phyloP scores from a whole-genome alignment of 768 basidiomycete genomes.

The Russula lepida region DNA sequence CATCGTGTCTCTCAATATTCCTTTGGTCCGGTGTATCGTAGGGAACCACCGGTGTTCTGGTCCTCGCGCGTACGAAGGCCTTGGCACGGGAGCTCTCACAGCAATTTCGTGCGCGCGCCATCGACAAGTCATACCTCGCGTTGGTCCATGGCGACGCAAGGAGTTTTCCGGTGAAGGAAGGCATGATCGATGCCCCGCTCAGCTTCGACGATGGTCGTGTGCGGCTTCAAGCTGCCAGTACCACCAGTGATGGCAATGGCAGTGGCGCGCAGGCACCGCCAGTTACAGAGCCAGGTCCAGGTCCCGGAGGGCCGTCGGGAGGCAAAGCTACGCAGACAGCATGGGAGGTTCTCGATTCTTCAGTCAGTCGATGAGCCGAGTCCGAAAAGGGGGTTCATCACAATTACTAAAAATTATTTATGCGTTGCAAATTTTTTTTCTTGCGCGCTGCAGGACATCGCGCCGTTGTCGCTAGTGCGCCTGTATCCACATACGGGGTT shows the following conservation, averaged over 20 bases:
- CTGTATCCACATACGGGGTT: constrained; percentile 17
- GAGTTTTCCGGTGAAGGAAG: constrained; percentile 1
- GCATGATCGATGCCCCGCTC: constrained; percentile 1
- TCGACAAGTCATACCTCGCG: constrained; percentile 19
- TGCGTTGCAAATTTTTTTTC: background rate
- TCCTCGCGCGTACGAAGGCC: constrained; percentile 16
- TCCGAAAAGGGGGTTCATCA: background rate
- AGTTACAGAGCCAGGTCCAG: background rate
- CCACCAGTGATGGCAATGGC: no score
- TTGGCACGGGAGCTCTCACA: constrained; percentile 15
- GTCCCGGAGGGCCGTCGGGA: no score
- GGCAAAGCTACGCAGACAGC: constrained; percentile 10
- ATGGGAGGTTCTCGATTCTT: constrained; percentile 20
- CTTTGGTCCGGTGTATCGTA: background rate
- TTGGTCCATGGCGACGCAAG: constrained; percentile 7
- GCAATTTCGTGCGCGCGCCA: constrained; percentile 12
- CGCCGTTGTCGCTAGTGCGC: constrained; percentile 16
- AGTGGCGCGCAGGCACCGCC: background rate
- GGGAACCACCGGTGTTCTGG: constrained; percentile 18
- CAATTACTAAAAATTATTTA: background rate
- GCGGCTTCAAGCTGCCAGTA: background rate
- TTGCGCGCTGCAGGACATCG: background rate
- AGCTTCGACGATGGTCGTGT: constrained; percentile 16
- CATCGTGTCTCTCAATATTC: background rate
- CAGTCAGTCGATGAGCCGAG: constrained; percentile 6